Conservation (phyloP, 495 filamentous ascomycete genomes). For the Penicillium cosmopolitanum region DNA sequence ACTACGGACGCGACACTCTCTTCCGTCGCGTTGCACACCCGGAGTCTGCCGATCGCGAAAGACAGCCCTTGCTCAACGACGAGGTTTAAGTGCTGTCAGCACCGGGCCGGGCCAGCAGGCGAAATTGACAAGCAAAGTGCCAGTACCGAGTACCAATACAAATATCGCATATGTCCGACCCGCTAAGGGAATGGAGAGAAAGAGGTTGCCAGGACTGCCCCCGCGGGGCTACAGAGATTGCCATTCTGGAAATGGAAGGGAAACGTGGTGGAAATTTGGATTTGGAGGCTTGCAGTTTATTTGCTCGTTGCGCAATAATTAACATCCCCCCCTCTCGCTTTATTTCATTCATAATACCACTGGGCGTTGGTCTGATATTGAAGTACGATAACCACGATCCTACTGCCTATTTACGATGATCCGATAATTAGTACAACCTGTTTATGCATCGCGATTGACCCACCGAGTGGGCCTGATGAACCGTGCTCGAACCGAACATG, state of each 20-base stretch:
- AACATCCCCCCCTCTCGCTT: neutral
- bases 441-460: slow-evolving; percentile 5
- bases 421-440: slow-evolving; percentile 4
- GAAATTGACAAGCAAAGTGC: neutral
- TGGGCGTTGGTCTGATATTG: slow-evolving; percentile 6
- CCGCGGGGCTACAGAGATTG: neutral
- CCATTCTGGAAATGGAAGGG: neutral
- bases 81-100: slow-evolving; percentile 5
- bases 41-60: slow-evolving; percentile 42
- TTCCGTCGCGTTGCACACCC: slow-evolving; percentile 43
- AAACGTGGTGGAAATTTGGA: neutral
- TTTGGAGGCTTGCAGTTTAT: neutral
- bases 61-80: slow-evolving; percentile 47
- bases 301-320: neutral
- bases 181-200: neutral
- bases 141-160: neutral
- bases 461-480: slow-evolving; percentile 15
- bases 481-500: neutral
- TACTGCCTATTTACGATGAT: neutral
- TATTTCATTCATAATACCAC: slow-evolving; percentile 4
- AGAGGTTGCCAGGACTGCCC: neutral
- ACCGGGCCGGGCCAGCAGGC: neutral
- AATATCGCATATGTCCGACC: neutral
- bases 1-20: slow-evolving; percentile 56
- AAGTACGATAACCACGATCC: neutral